Evolutionary conservation across 495 filamentous ascomycete species (phyloP).

Genomic region (Ascobolus immersus): DNA sequence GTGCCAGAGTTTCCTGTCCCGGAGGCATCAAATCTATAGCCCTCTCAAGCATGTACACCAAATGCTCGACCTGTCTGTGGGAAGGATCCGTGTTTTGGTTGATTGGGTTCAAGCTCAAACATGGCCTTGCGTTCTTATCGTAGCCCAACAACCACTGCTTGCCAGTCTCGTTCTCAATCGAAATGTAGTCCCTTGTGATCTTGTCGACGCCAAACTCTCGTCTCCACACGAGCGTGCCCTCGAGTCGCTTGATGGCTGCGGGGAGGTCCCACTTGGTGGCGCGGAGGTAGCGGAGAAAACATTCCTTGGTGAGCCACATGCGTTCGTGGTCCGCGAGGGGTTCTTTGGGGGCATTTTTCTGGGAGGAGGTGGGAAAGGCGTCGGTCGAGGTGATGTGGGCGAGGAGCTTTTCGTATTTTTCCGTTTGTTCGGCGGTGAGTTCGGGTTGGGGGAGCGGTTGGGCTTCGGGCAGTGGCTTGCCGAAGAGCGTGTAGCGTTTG

Average conservation of each 20-base stretch:
- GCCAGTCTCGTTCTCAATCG: constrained; percentile 77
- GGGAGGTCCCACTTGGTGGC: constrained; percentile 70
- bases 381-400: constrained; percentile 12
- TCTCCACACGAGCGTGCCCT: constrained; percentile 61
- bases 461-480: constrained; percentile 28
- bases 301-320: constrained; percentile 78
- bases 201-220: constrained; percentile 57
- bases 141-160: constrained; percentile 78
- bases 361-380: constrained; percentile 8
- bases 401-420: constrained; percentile 41
- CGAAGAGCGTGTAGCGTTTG: constrained; percentile 32
- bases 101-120: constrained; percentile 66
- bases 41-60: constrained; percentile 86
- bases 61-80: constrained; percentile 75
- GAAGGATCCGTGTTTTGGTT: constrained; percentile 76
- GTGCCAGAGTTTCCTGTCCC: constrained; percentile 56
- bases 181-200: constrained; percentile 54
- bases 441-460: constrained; percentile 26
- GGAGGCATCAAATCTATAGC: constrained; percentile 67
- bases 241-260: constrained; percentile 52
- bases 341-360: constrained; percentile 25
- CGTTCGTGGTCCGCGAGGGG: constrained; percentile 56
- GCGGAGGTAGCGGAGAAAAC: constrained; percentile 73
- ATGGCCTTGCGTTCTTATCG: constrained; percentile 58
- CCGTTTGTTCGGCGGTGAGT: constrained; percentile 51